Base-by-base conservation (phyloP, 2,329 filamentous ascomycete genomes). In the Alternaria atra region DNA sequence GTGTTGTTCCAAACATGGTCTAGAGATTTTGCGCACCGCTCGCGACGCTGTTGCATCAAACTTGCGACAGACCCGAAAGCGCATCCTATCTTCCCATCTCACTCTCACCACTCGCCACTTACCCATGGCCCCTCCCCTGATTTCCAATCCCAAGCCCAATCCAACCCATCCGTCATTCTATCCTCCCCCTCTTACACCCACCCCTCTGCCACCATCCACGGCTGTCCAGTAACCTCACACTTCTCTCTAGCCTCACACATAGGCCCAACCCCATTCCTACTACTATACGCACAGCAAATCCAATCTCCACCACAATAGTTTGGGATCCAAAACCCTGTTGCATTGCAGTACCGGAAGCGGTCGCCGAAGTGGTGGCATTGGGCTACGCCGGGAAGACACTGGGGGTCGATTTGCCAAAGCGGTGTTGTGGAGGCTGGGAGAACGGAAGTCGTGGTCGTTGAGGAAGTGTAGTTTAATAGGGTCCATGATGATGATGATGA, bases 211-310 rank as follows among this genome's bases (percentile, higher is more conserved):
- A 17, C 17, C 44, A 34, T 47, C 29, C 29, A 29, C 44, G 20
- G 47, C 13, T 32, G 8, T 3, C 47, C 32, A 51, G 37, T 20
- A 37, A 37, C 23, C 20, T 51, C 47, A 51, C 47, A 37, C 32
- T 51, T 12, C 13, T 35, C 47, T 20, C 17, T 27, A 17, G 15
- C 15, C 32, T 34, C 34, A 51, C 47, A 37, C 30, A 51, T 51
- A 27, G 47, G 47, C 2, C 44, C 40, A 25, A 23, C 25, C 25
- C 44, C 25, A 23, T 29, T 47, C 27, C 44, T 27, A 17, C 20
- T 25, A 52, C 34, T 39, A 35, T 39, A 35, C 34, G 47, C 47
- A 37, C 47, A 51, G 47, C 47, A 51, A n/a, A 51, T 51, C 32
- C 32, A 51, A 37, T 51, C 32, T 23, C 32, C 32, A 37, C 32